Percentiles rank a stretch among this genome's conserved stretches.
These are phyloP conservation scores for Massariosphaeria phaeospora DNA, from an alignment of 495 filamentous ascomycete species.

Conservation along the genomic window DNA sequence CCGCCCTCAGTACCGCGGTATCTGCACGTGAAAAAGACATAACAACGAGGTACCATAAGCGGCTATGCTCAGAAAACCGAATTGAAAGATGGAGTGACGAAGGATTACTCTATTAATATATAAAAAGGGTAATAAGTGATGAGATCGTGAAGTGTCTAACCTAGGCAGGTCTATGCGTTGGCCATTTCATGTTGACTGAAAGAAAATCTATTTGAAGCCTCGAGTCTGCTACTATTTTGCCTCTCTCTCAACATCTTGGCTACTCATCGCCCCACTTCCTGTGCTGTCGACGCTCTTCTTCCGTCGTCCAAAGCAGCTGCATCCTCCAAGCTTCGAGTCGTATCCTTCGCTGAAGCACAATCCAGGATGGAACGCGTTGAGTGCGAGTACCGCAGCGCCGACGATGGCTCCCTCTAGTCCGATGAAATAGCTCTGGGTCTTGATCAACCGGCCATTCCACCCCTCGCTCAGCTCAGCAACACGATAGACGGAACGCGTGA, in stretches of 20 bases:
- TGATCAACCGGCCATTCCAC: constrained; percentile 36
- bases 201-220: neutral
- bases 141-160: too few relatives aligned
- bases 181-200: neutral
- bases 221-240: too few relatives aligned
- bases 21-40: too few relatives aligned
- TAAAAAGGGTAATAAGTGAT: too few relatives aligned
- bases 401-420: constrained; percentile 34
- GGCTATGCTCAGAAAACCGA: too few relatives aligned
- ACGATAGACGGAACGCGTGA: constrained; percentile 39
- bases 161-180: too few relatives aligned
- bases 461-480: constrained; percentile 41
- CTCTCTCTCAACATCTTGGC: neutral
- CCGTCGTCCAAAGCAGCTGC: constrained; percentile 7
- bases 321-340: neutral
- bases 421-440: constrained; percentile 36
- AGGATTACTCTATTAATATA: too few relatives aligned
- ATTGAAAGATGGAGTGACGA: too few relatives aligned
- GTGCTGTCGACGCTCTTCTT: neutral
- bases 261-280: neutral
- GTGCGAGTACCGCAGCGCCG: constrained; percentile 20
- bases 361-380: constrained; percentile 35
- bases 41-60: too few relatives aligned
- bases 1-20: too few relatives aligned
- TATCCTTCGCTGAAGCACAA: constrained; percentile 32